Base-by-base conservation (phyloP, 2,329 filamentous ascomycete genomes). In the Bimuria novae-zelandiae region DNA sequence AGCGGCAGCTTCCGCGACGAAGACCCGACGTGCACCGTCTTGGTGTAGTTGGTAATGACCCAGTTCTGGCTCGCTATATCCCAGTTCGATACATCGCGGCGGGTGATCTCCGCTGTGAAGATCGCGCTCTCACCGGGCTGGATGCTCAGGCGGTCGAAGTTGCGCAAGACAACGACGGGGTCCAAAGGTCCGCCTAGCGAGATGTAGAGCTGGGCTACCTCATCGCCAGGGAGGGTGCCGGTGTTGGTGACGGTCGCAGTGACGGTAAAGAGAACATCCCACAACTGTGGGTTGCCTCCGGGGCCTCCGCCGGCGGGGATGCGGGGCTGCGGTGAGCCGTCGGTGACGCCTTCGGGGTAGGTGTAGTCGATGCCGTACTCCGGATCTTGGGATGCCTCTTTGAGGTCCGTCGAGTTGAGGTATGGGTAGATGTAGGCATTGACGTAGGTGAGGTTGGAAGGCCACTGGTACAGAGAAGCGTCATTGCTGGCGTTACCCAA, bases 31-130 rank as follows among this genome's bases (percentile, higher is more conserved):
- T 82, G 82, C 35, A 85, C 79, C 52, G 77, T 85, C 78, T 86
- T 86, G 47, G 79, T 73, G 61, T 83, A 79, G 19, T 76, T 64
- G 25, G 77, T 78, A 49, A 87, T 78, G 40, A 91, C 83, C 92
- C 93, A 97, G 78, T 97, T 87, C 80, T 97, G 92, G n/a, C 76
- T 71, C 1, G 69, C 80, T 0, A 83, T 78, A 62, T 96, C 90
- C 92, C 93, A 97, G 77, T 92, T 94, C 70, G 88, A 91, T 51
- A 97, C 62, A 68, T 97, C 93, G 51, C 91, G 85, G 33, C 92
- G 83, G 5, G 86, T 92, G 50, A 97, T 75, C 14, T 86, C 82
- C 0, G 84, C 86, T 0, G 73, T 79, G 78, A 94, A 95, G 1
- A 80, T 83, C 3, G 77, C 80, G 46, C 81, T 84, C 72, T 84